Percentiles rank a stretch among this genome's conserved stretches.
These are phyloP conservation scores for Candida gorgasii DNA, from an alignment of 805 yeast species.

Conservation along the genomic window DNA sequence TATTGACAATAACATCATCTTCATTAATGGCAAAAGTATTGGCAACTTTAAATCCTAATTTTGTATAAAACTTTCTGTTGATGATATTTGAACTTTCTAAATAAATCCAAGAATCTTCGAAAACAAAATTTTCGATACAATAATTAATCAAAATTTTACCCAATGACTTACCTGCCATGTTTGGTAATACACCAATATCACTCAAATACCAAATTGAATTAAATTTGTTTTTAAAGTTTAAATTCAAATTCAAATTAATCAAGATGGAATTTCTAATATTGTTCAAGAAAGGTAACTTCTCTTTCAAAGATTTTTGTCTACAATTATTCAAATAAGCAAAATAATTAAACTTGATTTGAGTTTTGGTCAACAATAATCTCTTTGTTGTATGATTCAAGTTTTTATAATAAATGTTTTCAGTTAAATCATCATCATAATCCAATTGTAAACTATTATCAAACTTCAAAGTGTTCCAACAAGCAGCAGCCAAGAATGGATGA, in stretches of 20 bases:
- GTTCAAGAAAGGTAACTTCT: slow-evolving; percentile 48
- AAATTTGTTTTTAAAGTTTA: slow-evolving; percentile 30
- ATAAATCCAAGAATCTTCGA: slow-evolving; percentile 38
- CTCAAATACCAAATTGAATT: slow-evolving; percentile 55
- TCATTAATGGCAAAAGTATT: slow-evolving; percentile 31
- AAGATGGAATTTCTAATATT: slow-evolving; percentile 46
- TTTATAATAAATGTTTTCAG: slow-evolving; percentile 4
- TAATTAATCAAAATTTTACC: slow-evolving; percentile 53
- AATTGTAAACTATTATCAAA: slow-evolving; percentile 17
- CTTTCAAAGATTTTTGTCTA: slow-evolving; percentile 50
- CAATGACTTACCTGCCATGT: slow-evolving; percentile 60
- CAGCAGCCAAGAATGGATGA: slow-evolving; percentile 53
- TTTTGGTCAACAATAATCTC: background rate
- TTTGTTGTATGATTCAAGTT: slow-evolving; percentile 1
- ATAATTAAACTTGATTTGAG: slow-evolving; percentile 34
- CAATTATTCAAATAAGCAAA: slow-evolving; percentile 40
- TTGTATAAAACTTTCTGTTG: slow-evolving; percentile 53
- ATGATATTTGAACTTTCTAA: slow-evolving; percentile 59
- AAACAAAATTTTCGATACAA: slow-evolving; percentile 48
- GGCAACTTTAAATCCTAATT: slow-evolving; percentile 48
- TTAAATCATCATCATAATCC: slow-evolving; percentile 12
- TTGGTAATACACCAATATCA: slow-evolving; percentile 58
- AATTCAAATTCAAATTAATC: slow-evolving; percentile 31
- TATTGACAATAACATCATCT: slow-evolving; percentile 16
- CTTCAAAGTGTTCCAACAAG: slow-evolving; percentile 42